Base-by-base conservation (phyloP, 805 yeast genomes). In the Spathaspora boniae region DNA sequence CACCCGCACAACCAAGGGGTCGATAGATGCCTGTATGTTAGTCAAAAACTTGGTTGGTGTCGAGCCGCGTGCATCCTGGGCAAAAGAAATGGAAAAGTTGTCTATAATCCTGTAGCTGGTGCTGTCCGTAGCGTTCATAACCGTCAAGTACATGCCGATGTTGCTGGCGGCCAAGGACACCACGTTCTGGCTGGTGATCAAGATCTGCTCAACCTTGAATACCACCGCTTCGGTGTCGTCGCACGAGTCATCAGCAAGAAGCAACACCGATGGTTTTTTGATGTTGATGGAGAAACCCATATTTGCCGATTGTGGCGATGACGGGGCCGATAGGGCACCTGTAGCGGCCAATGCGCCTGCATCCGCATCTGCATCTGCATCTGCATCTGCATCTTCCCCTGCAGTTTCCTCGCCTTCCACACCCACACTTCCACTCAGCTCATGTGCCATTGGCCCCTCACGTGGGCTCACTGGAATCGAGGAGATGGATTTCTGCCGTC, bases 171-270 rank as follows among this genome's bases (percentile, higher is more conserved):
- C 77, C 5, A 88, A 53, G 0, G 91, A 73, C 0, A 74, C 58
- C 3, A 82, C 76, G 38, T 78, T 76, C 49, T 83, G 88, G 40
- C 82, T 77, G 0, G 91, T 73, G 3, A 86, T 53, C 29, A 82
- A 61, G 3, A 88, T 58, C 50, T 89, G 96, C 40, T 83, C 94
- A 9, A 88, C 78, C 50, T 86, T 85, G 63, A 93, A 82, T 2
- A 91, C 96, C 41, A 91, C 74, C 0, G 98, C 98, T 48, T 89
- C 95, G 0, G 95, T 77, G 41, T 79, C 71, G 2, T 59, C 53
- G 6, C 70, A 65, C 1, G 81, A 70, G 0, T 96, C 86, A 53
- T 91, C 85, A 0, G 96, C 95, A 28, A 93, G 60, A 20, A 93
- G 60, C 14, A 86, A 77, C 14, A 91, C 67, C 0, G 95, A 86